Base-by-base conservation (phyloP, 495 filamentous ascomycete species). In the Cladorrhinum samala region DNA sequence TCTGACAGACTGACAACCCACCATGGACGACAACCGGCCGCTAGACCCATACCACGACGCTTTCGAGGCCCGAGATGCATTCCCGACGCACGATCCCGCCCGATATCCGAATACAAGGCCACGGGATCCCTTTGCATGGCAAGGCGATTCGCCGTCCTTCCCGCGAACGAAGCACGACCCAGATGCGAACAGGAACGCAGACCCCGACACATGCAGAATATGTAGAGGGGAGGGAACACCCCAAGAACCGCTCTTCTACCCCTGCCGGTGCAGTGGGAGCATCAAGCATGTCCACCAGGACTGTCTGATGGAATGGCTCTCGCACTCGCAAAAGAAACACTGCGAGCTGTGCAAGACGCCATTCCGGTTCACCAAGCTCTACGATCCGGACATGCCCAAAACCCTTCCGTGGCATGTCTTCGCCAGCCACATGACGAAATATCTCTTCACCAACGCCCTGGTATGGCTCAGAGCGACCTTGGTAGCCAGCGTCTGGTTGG, bases 341-440 rank as follows among this genome's bases (percentile, higher is more conserved):
- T 99, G 93, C 74, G 93, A 99, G 76, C 83, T 99, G 14, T 99
- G 93, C 82, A 97, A 97, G 69, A 99, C 94, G 18, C 83, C 89
- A 1, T 99, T 96, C 67, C 86, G 88, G 36, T 99, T 99, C 70
- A 99, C 93, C 19, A 97, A 99, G 64, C 80, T 99, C 8, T 99
- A 99, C 74, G 80, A 89, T 54, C 88, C 89, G 8, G 75, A 90
- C 55, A 99, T 97, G 94, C 93, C 93, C 2, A 78, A 81, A 42
- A 78, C 75, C 9, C 77, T 99, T 36, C 94, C 93, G 1, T 73
- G 83, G 14, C 79, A 83, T 24, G 74, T 99, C 53, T 95, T 97
- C 64, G 52, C 89, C 50, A 81, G 81, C 49, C 87, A 90, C 64
- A 81, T 87, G 50, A 65, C 83, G 23, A 77, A 86, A 33, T 92